Base-by-base conservation (phyloP, 805 yeast genomes). In the Saturnispora diversa region DNA sequence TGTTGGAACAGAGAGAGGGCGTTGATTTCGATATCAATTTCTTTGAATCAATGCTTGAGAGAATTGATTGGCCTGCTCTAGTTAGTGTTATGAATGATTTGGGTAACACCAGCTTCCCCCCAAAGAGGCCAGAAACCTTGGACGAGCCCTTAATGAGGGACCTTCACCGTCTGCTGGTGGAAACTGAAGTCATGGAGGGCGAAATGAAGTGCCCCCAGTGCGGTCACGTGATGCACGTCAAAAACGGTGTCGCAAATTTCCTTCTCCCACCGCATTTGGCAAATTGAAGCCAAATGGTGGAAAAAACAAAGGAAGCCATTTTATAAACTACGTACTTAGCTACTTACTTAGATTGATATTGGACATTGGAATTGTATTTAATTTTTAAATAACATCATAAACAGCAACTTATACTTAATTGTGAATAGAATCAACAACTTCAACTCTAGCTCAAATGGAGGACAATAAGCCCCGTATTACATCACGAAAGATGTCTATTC, bases 201-300 rank as follows among this genome's bases (percentile, higher is more conserved):
- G 77, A 79, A 52, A 86, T 92, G 97, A 68, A 68, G 10, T 92
- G 99, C 59, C 68, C 72, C 17, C 80, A 80, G 62, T 92, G 99
- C 59, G 79, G 75, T 1, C 97, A 90, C 60, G 68, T 83, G 6
- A 92, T 88, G 63, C 76, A 82, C 65, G 83, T 92, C 65, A 90
- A 88, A 63, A 88, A 86, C 67, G 77, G 92, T 38, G 87, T 92
- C 51, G 96, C 99, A 26, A 90, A 90, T 68, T 82, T 92, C 62
- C 65, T 92, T 40, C 71, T 92, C 26, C 97, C 98, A 24, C 97
- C 97, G 6, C 97, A 92, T 58, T 68, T 92, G 50, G 94, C 88
- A 12, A n/a, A n/a, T n/a, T n/a, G n/a, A n/a, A n/a, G n/a, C n/a
- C n/a, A n/a, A n/a, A n/a, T n/a, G n/a, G n/a, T n/a, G n/a, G n/a